Evolutionary conservation across 2,329 filamentous ascomycete genomes (phyloP), one percentile per base, ranked within the genome.

Genomic region (Botryosphaeria dothidea): DNA sequence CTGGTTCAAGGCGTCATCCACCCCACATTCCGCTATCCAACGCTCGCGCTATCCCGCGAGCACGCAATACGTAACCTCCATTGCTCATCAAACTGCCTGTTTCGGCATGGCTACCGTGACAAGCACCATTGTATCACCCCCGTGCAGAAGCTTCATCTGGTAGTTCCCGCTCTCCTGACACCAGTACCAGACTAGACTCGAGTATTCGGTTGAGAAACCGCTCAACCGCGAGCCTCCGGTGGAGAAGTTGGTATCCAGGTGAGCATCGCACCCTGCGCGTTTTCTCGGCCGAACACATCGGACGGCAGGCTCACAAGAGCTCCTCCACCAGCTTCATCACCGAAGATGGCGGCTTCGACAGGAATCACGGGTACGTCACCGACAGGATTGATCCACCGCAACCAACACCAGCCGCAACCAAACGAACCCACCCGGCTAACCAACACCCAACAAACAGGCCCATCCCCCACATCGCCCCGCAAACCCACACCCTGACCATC

Each of bases 271-370:
- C 36, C 6, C 4, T 7, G 3, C 21, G 17, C 31, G 21, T 1
- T 4, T 2, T 17, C 25, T 7, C 27, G 6, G 17, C 9, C 7
- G 9, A 21, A 17, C 52, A n/a, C 17, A 17, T 21, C 11, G 19
- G 54, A 21, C 11, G 3, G 3, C 8, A 36, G 8, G 13, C 27
- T 9, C 34, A 31, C n/a, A n/a, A n/a, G n/a, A n/a, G n/a, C 6
- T 29, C 6, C 19, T 13, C 27, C 49, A n/a, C 27, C 27, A 80
- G 79, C 52, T 87, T 86, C 72, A 78, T 88, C 51, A 83, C 83
- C 21, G 43, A 69, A 62, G 69, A 74, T 29, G 78, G 77, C 29
- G 81, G 80, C 25, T 88, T 87, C 70, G 84, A 88, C 71, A 81
- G 86, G 29, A 88, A 87, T 65, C 85, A 87, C 71, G 83, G 82